Conservation (phyloP, 208 protist species). For the Wallacemonas sp. region DNA sequence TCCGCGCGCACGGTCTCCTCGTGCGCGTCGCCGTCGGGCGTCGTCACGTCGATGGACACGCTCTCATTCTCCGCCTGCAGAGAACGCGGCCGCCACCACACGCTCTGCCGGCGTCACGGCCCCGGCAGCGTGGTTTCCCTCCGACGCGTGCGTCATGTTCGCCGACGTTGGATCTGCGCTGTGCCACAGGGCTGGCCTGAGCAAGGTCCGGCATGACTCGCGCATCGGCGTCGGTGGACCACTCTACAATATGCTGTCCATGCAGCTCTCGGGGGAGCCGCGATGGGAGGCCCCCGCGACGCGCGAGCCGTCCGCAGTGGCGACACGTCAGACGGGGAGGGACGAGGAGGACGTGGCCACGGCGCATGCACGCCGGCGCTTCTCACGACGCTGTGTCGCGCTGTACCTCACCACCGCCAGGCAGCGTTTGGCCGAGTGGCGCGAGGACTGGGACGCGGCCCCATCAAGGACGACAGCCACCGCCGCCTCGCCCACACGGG, state of each 20-base stretch:
- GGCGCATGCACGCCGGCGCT: constrained; percentile 6
- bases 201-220: constrained; percentile 26
- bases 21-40: too few relatives aligned
- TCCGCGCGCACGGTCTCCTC: too few relatives aligned
- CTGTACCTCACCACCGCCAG: background rate
- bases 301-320: too few relatives aligned
- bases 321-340: too few relatives aligned
- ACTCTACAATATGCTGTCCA: constrained; percentile 57
- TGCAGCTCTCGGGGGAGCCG: constrained; percentile 55
- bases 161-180: constrained; percentile 43
- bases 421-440: background rate
- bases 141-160: constrained; percentile 61
- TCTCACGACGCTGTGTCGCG: constrained; percentile 9
- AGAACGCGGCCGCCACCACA: too few relatives aligned
- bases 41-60: too few relatives aligned
- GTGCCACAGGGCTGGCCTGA: constrained; percentile 36
- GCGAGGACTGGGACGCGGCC: background rate
- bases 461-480: background rate
- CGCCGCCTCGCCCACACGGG: background rate
- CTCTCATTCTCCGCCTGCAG: too few relatives aligned
- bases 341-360: constrained; percentile 28
- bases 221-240: constrained; percentile 38
- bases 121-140: constrained; percentile 42
- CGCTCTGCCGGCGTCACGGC: too few relatives aligned
- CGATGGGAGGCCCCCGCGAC: too few relatives aligned